Conservation (phyloP, 192 early-diverging fungal genomes). For the Phycomyces nitens region DNA sequence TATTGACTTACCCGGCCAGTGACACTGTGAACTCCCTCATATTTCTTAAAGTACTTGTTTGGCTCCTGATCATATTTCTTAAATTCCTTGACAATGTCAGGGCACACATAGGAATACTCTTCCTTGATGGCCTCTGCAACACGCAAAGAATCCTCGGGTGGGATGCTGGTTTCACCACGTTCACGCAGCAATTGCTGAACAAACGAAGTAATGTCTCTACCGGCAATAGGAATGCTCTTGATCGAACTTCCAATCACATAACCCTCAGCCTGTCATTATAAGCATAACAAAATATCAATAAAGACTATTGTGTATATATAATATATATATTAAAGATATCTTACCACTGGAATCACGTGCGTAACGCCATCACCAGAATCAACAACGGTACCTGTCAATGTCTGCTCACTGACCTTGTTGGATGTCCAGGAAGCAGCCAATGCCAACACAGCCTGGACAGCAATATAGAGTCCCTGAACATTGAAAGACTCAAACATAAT, state of each 20-base stretch:
- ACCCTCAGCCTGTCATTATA: conserved; percentile 88
- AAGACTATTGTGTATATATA: too few relatives aligned
- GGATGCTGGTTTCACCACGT: conserved; percentile 90
- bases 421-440: conserved; percentile 94
- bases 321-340: too few relatives aligned
- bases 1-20: conserved; percentile 76
- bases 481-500: conserved; percentile 99
- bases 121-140: conserved; percentile 97
- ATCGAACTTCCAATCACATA: conserved; percentile 98
- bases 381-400: conserved; percentile 96
- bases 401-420: conserved; percentile 77
- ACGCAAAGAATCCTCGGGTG: conserved; percentile 94
- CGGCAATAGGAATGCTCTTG: conserved; percentile 98
- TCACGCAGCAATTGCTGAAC: conserved; percentile 97
- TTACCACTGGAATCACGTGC: conserved; percentile 96
- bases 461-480: conserved; percentile 96
- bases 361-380: conserved; percentile 99
- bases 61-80: conserved; percentile 87
- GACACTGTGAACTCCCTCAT: conserved; percentile 80
- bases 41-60: conserved; percentile 84
- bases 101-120: conserved; percentile 93
- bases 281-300: too few relatives aligned
- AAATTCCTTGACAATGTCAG: conserved; percentile 97
- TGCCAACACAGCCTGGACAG: conserved; percentile 97
- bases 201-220: conserved; percentile 95